phyloP scores from a whole-genome alignment of 768 basidiomycete species.

The Auricularia sp. region DNA sequence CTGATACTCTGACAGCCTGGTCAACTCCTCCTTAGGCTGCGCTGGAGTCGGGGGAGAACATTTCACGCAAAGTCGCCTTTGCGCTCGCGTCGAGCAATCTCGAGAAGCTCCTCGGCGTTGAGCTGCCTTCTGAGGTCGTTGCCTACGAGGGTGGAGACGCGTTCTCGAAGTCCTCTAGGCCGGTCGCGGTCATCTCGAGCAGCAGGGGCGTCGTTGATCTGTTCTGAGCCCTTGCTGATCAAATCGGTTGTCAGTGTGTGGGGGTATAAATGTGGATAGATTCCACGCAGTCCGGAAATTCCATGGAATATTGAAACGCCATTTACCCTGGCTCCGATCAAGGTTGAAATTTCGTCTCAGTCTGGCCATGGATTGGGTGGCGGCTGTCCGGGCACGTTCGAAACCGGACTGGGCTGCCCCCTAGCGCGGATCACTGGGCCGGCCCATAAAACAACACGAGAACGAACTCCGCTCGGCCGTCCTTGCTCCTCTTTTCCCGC shows the following conservation, averaged over 20 bases:
- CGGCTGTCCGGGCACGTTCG: too few relatives aligned
- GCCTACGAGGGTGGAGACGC: slow-evolving; percentile 44
- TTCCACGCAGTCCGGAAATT: neutral
- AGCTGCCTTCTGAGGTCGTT: slow-evolving; percentile 39
- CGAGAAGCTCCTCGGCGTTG: slow-evolving; percentile 40
- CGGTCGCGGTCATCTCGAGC: slow-evolving; percentile 46
- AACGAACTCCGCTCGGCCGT: too few relatives aligned
- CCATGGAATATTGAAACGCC: too few relatives aligned
- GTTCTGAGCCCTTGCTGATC: slow-evolving; percentile 17
- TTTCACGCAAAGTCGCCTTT: slow-evolving; percentile 38
- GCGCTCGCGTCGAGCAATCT: slow-evolving; percentile 46
- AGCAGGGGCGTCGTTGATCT: slow-evolving; percentile 41
- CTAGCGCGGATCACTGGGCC: too few relatives aligned
- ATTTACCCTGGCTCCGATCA: too few relatives aligned
- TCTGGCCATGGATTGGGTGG: too few relatives aligned
- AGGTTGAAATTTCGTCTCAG: too few relatives aligned
- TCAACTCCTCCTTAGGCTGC: slow-evolving; percentile 22
- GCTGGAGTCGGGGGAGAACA: slow-evolving; percentile 25
- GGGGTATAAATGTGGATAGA: neutral
- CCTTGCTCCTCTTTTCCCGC: too few relatives aligned
- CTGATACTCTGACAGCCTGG: neutral
- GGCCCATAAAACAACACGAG: too few relatives aligned
- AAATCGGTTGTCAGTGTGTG: neutral
- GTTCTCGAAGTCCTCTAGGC: slow-evolving; percentile 36
- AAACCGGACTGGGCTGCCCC: too few relatives aligned